Evolutionary conservation across 805 yeast species (phyloP).

Genomic region (Kuraishia cidri): DNA sequence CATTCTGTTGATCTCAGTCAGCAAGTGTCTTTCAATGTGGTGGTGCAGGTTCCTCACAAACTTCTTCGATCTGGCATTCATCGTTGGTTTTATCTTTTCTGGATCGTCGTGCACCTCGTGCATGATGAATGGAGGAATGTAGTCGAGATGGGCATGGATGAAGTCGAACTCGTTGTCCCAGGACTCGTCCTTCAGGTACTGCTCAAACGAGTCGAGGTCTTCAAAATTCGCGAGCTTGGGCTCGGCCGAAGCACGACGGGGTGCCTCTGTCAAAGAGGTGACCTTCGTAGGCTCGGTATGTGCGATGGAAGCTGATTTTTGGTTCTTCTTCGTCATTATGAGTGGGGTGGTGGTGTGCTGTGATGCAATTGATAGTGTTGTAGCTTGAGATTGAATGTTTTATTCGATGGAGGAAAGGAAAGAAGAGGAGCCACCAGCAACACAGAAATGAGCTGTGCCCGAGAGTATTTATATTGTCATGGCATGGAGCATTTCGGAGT

Average conservation of each 20-base stretch:
- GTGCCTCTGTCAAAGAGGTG: not conserved
- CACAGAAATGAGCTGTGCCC: no score
- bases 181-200: constrained; percentile 57
- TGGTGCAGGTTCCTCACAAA: constrained; percentile 64
- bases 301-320: no score
- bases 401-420: no score
- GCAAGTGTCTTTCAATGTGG: constrained; percentile 58
- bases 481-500: no score
- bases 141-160: constrained; percentile 55
- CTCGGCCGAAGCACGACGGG: not conserved
- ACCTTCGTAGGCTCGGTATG: constrained; percentile 4
- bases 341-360: no score
- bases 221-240: constrained; percentile 33
- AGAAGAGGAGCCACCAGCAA: no score
- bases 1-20: constrained; percentile 49
- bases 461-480: no score
- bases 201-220: constrained; percentile 49
- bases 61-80: constrained; percentile 59
- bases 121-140: constrained; percentile 67
- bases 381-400: no score
- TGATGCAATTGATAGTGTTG: no score
- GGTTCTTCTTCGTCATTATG: no score
- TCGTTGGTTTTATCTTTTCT: constrained; percentile 61
- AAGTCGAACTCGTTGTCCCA: constrained; percentile 71
- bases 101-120: constrained; percentile 55